Evolutionary conservation across 2,329 filamentous ascomycete species (phyloP), one percentile per base, ranked within the genome.

Genomic region (Fulvia fulva): DNA sequence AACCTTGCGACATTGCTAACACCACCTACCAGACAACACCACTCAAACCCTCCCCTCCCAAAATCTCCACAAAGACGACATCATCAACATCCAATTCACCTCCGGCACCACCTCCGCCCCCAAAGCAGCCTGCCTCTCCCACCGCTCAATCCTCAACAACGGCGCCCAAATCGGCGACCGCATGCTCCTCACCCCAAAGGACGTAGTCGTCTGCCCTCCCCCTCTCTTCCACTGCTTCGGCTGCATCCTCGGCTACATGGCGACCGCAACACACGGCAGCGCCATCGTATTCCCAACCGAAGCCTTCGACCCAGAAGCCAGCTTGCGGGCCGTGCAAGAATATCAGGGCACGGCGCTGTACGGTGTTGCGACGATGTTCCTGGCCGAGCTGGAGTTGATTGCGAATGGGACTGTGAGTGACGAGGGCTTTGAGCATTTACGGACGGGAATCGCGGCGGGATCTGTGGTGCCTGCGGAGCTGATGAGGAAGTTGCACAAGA

Each of bases 71-170:
- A 79, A 85, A 0, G 73, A 83, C 60, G 93, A 97, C 52, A 85
- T 88, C 2, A 87, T 95, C 65, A 97, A 97, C 71, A 96, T 97
- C 63, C 93, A 97, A 73, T 97, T 97, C 77, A 99, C 94, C 0
- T 93, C 88, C 0, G 94, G 93, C n/a, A 97, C 94, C 0, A 97
- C 94, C 0, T 90, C 89, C 0, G 80, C 83, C 68, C 93, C 70
- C 1, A 97, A 97, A 76, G 94, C 94, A 0, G 93, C 93, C 1
- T 95, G 91, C 77, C 82, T 99, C 30, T 87, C 84, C 0, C 93
- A 97, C 75, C 82, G 81, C 2, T 87, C 83, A n/a, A 93, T 97
- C 63, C 80, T 99, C 61, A 99, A 97, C 76, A 97, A 97, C 71
- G 94, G 92, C 30, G 81, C 83, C 26, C 84, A 91, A 56, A 95